Evolutionary conservation across 176 grass and related monocot species (phyloP).

Genomic region (Triticum urartu): DNA sequence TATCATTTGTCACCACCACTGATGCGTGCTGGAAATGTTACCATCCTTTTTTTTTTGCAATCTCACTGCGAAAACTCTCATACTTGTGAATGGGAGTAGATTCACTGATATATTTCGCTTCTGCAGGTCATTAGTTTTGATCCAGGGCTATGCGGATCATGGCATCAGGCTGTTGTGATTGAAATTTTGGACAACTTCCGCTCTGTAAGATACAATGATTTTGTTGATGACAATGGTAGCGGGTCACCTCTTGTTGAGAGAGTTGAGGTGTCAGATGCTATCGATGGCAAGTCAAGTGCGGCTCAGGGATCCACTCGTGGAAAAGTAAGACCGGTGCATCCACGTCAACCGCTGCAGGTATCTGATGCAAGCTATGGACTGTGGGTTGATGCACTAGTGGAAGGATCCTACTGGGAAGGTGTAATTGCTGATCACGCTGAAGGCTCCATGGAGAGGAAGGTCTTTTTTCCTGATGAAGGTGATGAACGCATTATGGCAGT

Average conservation of each 20-base stretch:
- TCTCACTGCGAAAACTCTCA: background rate
- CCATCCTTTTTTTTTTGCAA: background rate
- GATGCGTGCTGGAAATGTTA: background rate
- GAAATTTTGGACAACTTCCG: conserved; percentile 35
- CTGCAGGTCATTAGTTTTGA: conserved; percentile 39
- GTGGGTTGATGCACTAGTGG: conserved; percentile 55
- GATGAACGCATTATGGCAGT: conserved; percentile 48
- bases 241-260: conserved; percentile 39
- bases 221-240: conserved; percentile 19
- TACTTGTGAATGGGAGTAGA: background rate
- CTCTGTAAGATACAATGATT: conserved; percentile 39
- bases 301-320: conserved; percentile 19
- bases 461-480: conserved; percentile 76
- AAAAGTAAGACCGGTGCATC: conserved; percentile 31
- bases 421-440: conserved; percentile 59
- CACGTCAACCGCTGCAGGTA: conserved; percentile 29
- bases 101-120: conserved; percentile 10
- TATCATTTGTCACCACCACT: background rate
- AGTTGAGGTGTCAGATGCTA: conserved; percentile 45
- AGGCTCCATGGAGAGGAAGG: conserved; percentile 38
- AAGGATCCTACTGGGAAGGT: conserved; percentile 82
- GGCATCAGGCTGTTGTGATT: conserved; percentile 43
- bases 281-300: conserved; percentile 40
- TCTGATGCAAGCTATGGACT: conserved; percentile 51
- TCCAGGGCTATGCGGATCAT: conserved; percentile 42